phyloP scores from a whole-genome alignment of 2,329 filamentous ascomycete genomes.

The Beauveria australis region DNA sequence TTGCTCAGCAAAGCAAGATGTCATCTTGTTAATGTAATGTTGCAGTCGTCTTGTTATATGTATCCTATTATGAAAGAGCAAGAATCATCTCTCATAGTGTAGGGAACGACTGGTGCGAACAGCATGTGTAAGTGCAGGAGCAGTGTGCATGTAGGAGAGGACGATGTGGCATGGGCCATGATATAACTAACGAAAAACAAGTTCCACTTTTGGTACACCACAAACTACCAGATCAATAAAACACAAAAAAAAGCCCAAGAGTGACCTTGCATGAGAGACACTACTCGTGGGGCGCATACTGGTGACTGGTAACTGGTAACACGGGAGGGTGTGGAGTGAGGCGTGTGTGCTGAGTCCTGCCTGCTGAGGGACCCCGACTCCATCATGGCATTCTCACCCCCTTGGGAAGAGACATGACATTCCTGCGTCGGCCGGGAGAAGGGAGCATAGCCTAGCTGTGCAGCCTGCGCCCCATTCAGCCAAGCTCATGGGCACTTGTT shows the following conservation, averaged over 20 bases:
- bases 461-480: background rate
- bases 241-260: background rate
- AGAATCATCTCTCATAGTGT: background rate
- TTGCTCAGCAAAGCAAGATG: background rate
- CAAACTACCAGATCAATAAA: background rate
- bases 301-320: background rate
- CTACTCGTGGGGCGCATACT: constrained; percentile 4
- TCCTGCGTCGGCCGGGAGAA: background rate
- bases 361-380: background rate
- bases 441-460: background rate
- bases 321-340: background rate
- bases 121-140: background rate
- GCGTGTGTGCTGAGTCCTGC: background rate
- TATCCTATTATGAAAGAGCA: background rate
- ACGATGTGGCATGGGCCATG: background rate
- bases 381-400: constrained; percentile 5
- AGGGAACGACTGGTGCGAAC: background rate
- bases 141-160: background rate
- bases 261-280: constrained; percentile 1
- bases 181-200: constrained; percentile 4
- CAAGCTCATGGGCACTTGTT: background rate
- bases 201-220: background rate
- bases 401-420: constrained; percentile 7
- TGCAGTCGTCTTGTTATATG: background rate
- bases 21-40: background rate